Evolutionary conservation across 495 filamentous ascomycete species (phyloP).

Genomic region (Amphirosellinia nigrospora): DNA sequence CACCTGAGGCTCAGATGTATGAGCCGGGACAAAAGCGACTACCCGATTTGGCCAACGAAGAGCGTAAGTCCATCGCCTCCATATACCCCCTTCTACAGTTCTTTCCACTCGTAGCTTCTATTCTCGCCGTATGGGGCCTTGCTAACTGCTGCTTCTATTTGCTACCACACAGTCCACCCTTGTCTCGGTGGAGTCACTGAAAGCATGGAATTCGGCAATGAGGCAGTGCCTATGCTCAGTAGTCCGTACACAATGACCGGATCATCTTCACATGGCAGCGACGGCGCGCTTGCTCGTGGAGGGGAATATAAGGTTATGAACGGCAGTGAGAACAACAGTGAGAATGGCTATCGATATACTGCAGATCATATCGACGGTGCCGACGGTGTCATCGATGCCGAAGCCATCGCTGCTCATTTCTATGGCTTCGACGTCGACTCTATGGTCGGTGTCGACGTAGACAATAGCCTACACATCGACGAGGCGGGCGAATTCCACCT

Average conservation of each 20-base stretch:
- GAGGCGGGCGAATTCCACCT: neutral
- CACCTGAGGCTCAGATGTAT: neutral
- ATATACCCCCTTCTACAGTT: neutral
- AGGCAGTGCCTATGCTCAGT: too few species aligned
- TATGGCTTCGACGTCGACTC: neutral
- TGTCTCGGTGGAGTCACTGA: neutral
- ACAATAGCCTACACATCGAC: constrained; percentile 12
- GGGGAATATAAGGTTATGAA: neutral
- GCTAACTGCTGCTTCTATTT: neutral
- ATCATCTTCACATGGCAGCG: neutral
- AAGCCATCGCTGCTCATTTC: neutral
- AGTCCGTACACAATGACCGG: neutral
- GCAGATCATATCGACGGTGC: neutral
- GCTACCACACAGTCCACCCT: neutral
- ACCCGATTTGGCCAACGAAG: neutral
- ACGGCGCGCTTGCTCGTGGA: neutral
- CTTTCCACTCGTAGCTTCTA: neutral
- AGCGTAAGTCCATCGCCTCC: neutral
- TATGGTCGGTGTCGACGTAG: neutral
- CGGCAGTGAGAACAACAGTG: neutral
- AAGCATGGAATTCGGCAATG: neutral
- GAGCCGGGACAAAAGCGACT: neutral
- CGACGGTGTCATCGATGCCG: constrained; percentile 1
- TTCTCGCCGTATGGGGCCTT: neutral
- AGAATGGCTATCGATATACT: neutral